Evolutionary conservation across 768 basidiomycete genomes (phyloP), one percentile per base, ranked within the genome.

Genomic region (Lactifluus piperatus): DNA sequence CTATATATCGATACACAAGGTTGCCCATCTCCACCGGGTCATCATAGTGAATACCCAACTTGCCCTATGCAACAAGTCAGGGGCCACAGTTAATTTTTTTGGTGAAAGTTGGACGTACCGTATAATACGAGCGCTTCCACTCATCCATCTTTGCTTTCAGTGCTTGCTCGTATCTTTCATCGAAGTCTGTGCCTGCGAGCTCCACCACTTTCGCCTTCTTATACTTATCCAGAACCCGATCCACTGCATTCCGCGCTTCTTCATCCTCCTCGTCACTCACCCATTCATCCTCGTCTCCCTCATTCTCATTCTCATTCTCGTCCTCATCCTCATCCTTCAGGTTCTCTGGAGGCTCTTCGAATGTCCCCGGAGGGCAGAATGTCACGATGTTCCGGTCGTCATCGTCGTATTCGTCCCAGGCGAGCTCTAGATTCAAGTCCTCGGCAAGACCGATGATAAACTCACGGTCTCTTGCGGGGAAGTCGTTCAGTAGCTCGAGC

Each of bases 401-500:
- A 7, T 88, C 88, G 62, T 94, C 88, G 65, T 84, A 94, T 68
- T 94, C 94, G 68, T 98, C 95, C 92, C 94, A 99, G n/a, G 85
- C 76, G 27, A 94, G 68, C 22, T 72, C 78, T 13, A 98, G 78
- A 68, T 91, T 84, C 45, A 98, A 71, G 49, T 93, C 86, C 41
- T 81, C 78, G 5, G 88, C 84, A 22, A 99, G 76, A 27, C 80
- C 82, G 39, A 74, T 78, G 34, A 98, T 83, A 67, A 97, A 97
- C 50, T 76, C 77, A 44, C 88, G 79, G 62, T 98, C 94, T 43
- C 84, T 77, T 5, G 91, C 84, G 0, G 90, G 78, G 72, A 95
- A 87, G 16, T 77, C 78, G 67, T 95, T 95, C 24, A 80, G 81
- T 75, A 97, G 79, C 11, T 81, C 73, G 48, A 95, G 74, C 26